Evolutionary conservation across 129 eudicot species (phyloP).

Genomic region (Lactuca saligna): DNA sequence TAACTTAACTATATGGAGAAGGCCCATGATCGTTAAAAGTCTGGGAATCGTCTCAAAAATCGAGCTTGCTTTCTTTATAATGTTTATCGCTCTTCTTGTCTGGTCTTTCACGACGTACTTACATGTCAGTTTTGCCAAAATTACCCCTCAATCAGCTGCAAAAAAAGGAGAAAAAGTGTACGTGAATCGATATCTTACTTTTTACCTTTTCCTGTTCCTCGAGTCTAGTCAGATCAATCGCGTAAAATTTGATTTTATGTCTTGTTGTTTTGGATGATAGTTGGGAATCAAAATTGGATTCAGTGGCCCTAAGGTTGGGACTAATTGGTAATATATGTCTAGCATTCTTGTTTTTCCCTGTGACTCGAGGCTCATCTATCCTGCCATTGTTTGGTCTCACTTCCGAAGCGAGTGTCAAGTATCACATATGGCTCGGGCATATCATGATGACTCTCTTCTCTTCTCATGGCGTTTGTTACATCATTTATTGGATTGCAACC

Average conservation of each 20-base stretch:
- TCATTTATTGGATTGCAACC: slow-evolving; percentile 58
- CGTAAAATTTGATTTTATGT: background rate
- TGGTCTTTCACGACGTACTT: slow-evolving; percentile 58
- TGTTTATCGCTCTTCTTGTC: slow-evolving; percentile 73
- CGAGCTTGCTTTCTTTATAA: slow-evolving; percentile 60
- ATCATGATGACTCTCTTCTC: slow-evolving; percentile 64
- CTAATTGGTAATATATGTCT: slow-evolving; percentile 63
- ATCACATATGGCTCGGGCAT: slow-evolving; percentile 91
- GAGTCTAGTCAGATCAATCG: background rate
- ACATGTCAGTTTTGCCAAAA: slow-evolving; percentile 38
- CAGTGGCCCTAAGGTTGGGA: slow-evolving; percentile 58
- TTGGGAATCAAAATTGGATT: slow-evolving; percentile 64
- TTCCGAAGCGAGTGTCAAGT: slow-evolving; percentile 77
- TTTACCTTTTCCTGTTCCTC: background rate
- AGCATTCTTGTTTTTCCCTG: slow-evolving; percentile 74
- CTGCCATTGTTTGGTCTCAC: slow-evolving; percentile 64
- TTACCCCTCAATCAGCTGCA: slow-evolving; percentile 48
- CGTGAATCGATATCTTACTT: background rate
- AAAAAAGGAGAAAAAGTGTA: slow-evolving; percentile 59
- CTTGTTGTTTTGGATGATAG: slow-evolving; percentile 34
- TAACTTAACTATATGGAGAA: slow-evolving; percentile 44
- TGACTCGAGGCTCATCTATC: slow-evolving; percentile 77
- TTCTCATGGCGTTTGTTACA: slow-evolving; percentile 73
- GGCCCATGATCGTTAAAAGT: slow-evolving; percentile 75
- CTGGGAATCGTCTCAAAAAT: slow-evolving; percentile 72